Conservation (phyloP, 257 asterid genomes). For the Solanum dulcamara region DNA sequence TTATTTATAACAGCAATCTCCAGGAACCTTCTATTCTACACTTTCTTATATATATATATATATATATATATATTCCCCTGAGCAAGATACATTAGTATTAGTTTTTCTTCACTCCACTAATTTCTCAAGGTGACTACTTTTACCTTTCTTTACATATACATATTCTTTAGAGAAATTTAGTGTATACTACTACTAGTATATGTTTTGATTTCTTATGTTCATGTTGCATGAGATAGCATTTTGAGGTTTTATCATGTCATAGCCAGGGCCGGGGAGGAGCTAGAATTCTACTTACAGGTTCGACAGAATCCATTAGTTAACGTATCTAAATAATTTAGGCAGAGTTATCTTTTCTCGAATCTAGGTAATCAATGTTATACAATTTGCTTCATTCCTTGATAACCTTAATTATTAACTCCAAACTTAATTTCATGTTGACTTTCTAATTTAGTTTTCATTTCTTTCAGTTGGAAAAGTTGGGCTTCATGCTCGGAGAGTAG, state of each 20-base stretch:
- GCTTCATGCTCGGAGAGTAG: background rate
- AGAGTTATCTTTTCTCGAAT: background rate
- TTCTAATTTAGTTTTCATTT: background rate
- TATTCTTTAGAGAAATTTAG: background rate
- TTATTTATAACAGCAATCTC: background rate
- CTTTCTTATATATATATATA: background rate
- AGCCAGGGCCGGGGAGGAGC: background rate
- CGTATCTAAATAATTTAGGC: background rate
- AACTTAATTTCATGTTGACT: background rate
- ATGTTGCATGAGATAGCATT: background rate
- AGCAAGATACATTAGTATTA: background rate
- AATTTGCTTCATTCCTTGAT: background rate
- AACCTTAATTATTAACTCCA: background rate
- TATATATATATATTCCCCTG: too few relatives aligned
- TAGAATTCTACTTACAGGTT: background rate
- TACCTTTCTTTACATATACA: background rate
- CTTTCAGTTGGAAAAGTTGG: background rate
- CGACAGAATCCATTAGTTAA: background rate
- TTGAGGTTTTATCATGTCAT: background rate
- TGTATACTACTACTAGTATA: background rate
- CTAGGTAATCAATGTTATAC: background rate
- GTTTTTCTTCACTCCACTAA: background rate
- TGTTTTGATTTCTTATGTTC: background rate
- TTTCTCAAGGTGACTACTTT: background rate
- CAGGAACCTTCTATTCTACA: background rate